A percentile compares a stretch with the other conserved stretches of the same genome.
These are phyloP conservation scores for Saccharomycopsis hybrid DNA, from an alignment of 1,139 yeast genomes.

Conservation along the genomic window DNA sequence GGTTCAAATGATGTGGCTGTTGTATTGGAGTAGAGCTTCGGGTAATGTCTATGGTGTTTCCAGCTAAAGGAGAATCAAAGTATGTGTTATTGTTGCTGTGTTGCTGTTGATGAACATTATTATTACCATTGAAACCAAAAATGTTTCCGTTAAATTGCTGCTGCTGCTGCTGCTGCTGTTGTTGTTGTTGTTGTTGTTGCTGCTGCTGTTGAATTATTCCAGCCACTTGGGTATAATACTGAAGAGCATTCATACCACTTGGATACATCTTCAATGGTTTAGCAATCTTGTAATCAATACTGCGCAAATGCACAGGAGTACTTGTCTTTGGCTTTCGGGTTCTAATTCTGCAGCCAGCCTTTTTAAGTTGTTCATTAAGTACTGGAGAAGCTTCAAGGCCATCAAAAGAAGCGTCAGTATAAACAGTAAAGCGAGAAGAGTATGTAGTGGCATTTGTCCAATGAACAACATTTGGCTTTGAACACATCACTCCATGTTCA, in stretches of 20 bases:
- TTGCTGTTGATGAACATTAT: no score
- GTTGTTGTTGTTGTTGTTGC: no score
- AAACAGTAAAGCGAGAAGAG: conserved; percentile 27
- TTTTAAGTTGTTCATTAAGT: conserved; percentile 31
- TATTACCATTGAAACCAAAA: no score
- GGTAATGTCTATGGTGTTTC: no score
- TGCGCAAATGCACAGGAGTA: background rate
- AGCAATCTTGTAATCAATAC: conserved; percentile 7
- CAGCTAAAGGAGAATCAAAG: conserved; percentile 12
- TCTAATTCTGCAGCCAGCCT: conserved; percentile 31
- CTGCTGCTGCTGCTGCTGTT: no score
- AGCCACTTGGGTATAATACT: no score
- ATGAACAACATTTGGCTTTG: conserved; percentile 15
- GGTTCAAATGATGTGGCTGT: background rate
- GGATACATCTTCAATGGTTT: conserved; percentile 7
- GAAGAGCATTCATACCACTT: no score
- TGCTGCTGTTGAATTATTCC: no score
- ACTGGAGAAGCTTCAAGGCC: conserved; percentile 31
- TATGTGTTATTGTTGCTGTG: no score
- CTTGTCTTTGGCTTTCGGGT: conserved; percentile 27
- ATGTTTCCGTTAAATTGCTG: no score
- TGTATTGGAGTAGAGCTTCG: conserved; percentile 12
- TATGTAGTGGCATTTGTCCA: conserved; percentile 19
- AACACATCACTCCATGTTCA: background rate
- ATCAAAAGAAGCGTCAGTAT: conserved; percentile 32